A percentile compares a stretch with the other conserved stretches of the same genome.
Conservation (phyloP, 2,329 filamentous ascomycete genomes). For the Nigrograna mackinnonii region DNA sequence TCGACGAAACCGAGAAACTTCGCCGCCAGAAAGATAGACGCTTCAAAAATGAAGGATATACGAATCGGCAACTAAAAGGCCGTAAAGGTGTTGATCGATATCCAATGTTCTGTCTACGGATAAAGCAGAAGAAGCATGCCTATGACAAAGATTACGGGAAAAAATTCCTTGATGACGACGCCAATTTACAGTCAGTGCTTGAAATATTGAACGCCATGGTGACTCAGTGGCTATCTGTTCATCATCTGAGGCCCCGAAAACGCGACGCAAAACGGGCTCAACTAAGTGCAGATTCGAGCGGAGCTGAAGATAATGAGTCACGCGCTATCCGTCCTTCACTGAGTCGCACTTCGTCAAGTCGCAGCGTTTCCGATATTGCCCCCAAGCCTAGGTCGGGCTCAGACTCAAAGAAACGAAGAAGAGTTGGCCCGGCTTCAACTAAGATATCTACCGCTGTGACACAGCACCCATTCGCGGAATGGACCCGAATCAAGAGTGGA, state of each 20-base stretch:
- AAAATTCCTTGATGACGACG: conserved; percentile 22
- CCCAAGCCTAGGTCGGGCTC: too few relatives aligned
- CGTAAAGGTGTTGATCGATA: conserved; percentile 76
- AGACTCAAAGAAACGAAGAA: too few relatives aligned
- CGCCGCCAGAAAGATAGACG: conserved; percentile 41
- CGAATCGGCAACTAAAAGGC: conserved; percentile 55
- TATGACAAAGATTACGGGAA: conserved; percentile 17
- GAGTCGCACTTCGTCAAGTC: too few relatives aligned
- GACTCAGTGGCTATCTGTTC: conserved; percentile 73
- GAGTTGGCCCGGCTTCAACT: too few relatives aligned
- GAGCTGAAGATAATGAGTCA: neutral
- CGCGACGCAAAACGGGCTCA: conserved; percentile 14
- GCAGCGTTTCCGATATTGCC: too few relatives aligned
- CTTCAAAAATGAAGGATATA: conserved; percentile 54
- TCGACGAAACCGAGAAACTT: conserved; percentile 41
- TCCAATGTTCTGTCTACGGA: conserved; percentile 86
- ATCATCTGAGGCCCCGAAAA: conserved; percentile 65
- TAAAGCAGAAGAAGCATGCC: conserved; percentile 49
- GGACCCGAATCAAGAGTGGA: conserved; percentile 50
- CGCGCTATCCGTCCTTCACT: too few relatives aligned
- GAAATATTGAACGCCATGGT: conserved; percentile 71
- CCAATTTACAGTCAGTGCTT: conserved; percentile 57
- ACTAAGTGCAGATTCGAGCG: neutral
- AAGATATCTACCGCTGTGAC: too few relatives aligned
- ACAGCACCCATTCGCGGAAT: conserved; percentile 33